A percentile compares a stretch with the other conserved stretches of the same genome.
Evolutionary conservation across 441 rosid genomes (phyloP).

Genomic region (Hura crepitans): DNA sequence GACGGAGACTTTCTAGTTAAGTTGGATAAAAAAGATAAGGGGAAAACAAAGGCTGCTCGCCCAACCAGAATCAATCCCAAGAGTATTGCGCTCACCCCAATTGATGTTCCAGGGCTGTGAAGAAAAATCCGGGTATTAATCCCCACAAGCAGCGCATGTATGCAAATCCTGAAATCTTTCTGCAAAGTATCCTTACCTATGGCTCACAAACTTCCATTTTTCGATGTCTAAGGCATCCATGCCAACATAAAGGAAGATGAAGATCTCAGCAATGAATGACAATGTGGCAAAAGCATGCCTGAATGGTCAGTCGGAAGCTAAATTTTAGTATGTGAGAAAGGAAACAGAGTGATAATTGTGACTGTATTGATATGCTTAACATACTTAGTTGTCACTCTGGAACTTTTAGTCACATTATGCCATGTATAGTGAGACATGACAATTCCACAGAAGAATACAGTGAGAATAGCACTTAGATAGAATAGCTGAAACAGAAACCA

Average conservation of each 20-base stretch:
- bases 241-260: conserved; percentile 95
- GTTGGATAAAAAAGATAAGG: conserved; percentile 79
- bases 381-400: conserved; percentile 89
- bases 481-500: conserved; percentile 56
- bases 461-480: conserved; percentile 82
- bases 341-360: neutral
- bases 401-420: conserved; percentile 91
- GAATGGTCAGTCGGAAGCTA: conserved; percentile 19
- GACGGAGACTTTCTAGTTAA: conserved; percentile 54
- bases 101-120: conserved; percentile 75
- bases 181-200: conserved; percentile 45
- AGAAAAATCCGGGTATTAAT: conserved; percentile 6
- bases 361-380: conserved; percentile 21
- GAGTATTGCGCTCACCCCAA: conserved; percentile 70
- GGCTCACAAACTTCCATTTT: conserved; percentile 74
- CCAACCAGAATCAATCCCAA: conserved; percentile 75
- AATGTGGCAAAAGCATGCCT: conserved; percentile 92
- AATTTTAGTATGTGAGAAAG: conserved; percentile 17
- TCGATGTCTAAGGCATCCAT: conserved; percentile 97
- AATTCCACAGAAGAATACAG: conserved; percentile 97
- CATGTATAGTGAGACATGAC: conserved; percentile 97
- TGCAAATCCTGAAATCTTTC: conserved; percentile 5
- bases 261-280: conserved; percentile 91
- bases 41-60: conserved; percentile 94
- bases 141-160: neutral